Evolutionary conservation across 805 yeast species (phyloP).

Genomic region (Zygoascus tannicola): DNA sequence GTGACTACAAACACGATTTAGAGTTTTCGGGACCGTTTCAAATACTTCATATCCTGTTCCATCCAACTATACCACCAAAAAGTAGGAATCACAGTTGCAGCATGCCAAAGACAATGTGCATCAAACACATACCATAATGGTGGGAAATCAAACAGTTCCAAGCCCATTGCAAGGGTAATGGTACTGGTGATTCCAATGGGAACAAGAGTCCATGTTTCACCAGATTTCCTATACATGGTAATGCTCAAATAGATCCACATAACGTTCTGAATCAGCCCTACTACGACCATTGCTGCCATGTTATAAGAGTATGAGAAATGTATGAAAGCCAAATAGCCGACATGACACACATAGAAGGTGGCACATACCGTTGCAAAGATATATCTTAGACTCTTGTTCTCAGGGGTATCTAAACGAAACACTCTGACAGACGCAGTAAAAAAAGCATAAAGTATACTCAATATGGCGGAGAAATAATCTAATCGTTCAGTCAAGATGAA

Average conservation of each 20-base stretch:
- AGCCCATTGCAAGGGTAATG: conserved; percentile 69
- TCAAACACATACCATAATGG: conserved; percentile 63
- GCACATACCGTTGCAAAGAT: conserved; percentile 36
- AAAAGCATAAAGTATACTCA: conserved; percentile 73
- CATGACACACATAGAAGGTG: conserved; percentile 51
- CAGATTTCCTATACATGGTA: conserved; percentile 20
- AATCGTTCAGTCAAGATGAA: conserved; percentile 66
- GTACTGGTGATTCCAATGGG: conserved; percentile 45
- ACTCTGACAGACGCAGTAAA: conserved; percentile 57
- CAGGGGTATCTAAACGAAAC: conserved; percentile 43
- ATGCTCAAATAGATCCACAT: conserved; percentile 35
- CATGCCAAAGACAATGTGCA: conserved; percentile 93
- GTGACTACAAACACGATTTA: no score
- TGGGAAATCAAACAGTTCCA: conserved; percentile 85
- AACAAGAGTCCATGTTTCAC: conserved; percentile 33
- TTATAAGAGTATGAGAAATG: conserved; percentile 91
- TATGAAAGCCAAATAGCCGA: conserved; percentile 48
- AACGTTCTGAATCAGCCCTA: conserved; percentile 69
- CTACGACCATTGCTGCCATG: conserved; percentile 77
- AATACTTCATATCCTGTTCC: conserved; percentile 23
- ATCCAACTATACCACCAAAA: conserved; percentile 56
- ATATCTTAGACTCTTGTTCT: conserved; percentile 24
- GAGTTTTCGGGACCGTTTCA: conserved; percentile 8
- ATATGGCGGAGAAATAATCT: conserved; percentile 90
- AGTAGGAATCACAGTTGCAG: conserved; percentile 77